Conservation (phyloP, 495 filamentous ascomycete species). For the Aspergillus avenaceus region DNA sequence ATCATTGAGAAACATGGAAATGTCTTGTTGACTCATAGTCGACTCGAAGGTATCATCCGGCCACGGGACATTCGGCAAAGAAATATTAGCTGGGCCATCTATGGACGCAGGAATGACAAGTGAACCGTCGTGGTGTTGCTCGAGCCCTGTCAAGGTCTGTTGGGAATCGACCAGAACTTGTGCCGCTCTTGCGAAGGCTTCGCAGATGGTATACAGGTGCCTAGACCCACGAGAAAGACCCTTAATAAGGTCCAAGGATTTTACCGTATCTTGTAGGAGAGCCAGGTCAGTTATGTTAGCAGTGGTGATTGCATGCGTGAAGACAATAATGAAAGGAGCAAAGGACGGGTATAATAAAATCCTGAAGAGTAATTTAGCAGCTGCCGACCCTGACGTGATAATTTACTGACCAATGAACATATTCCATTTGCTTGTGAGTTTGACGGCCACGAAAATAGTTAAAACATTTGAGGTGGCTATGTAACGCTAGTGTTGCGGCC, state of each 20-base stretch:
- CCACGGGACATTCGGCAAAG: constrained; percentile 20
- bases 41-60: constrained; percentile 17
- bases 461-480: constrained; percentile 22
- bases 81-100: constrained; percentile 14
- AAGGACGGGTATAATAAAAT: constrained; percentile 26
- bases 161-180: constrained; percentile 18
- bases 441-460: constrained; percentile 20
- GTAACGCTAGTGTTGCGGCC: constrained; percentile 15
- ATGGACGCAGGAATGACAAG: constrained; percentile 11
- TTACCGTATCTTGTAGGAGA: constrained; percentile 20
- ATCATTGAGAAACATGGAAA: constrained; percentile 24
- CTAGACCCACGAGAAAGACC: constrained; percentile 17
- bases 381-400: not conserved
- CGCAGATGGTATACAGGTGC: constrained; percentile 21
- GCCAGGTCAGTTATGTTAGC: constrained; percentile 10
- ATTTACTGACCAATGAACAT: constrained; percentile 20
- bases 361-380: constrained; percentile 5
- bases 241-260: constrained; percentile 20
- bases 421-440: constrained; percentile 25
- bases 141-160: constrained; percentile 19
- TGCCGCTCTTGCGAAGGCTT: constrained; percentile 21
- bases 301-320: constrained; percentile 25
- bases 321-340: constrained; percentile 23
- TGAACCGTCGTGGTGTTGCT: constrained; percentile 22
- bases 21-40: constrained; percentile 16